These are phyloP conservation scores for Dictyostelium capitatum DNA, from an alignment of 78 protist species.

Conservation along the genomic window DNA sequence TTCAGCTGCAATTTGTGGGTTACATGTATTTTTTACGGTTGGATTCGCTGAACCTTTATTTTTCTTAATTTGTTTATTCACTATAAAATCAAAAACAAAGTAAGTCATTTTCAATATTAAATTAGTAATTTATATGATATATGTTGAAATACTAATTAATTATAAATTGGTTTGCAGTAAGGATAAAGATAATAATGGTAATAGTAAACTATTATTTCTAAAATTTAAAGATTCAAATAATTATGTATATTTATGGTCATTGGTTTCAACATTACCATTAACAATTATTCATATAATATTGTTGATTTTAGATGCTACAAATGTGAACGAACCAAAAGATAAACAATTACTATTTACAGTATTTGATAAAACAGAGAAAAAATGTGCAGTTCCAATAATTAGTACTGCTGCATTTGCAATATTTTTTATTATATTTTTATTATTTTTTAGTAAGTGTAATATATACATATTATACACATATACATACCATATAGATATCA, in stretches of 20 bases:
- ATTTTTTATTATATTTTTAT: slow-evolving; percentile 63
- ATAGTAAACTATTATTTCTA: slow-evolving; percentile 25
- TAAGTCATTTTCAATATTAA: background rate
- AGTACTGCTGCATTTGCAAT: slow-evolving; percentile 68
- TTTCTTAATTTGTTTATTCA: slow-evolving; percentile 60
- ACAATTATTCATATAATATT: slow-evolving; percentile 35
- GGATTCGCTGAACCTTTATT: slow-evolving; percentile 65
- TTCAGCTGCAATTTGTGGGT: slow-evolving; percentile 44
- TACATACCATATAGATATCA: background rate
- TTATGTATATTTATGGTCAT: slow-evolving; percentile 46
- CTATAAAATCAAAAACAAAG: slow-evolving; percentile 71
- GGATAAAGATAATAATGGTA: slow-evolving; percentile 18
- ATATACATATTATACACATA: background rate
- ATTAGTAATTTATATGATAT: background rate
- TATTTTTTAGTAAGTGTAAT: slow-evolving; percentile 41
- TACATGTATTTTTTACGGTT: slow-evolving; percentile 76
- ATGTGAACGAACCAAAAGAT: slow-evolving; percentile 13
- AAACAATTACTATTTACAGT: slow-evolving; percentile 31
- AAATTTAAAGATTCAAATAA: slow-evolving; percentile 43
- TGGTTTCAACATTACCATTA: slow-evolving; percentile 38
- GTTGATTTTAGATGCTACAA: slow-evolving; percentile 37
- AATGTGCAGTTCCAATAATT: slow-evolving; percentile 68
- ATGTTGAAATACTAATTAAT: background rate
- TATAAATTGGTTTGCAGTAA: background rate
- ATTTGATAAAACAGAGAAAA: slow-evolving; percentile 6